These are phyloP conservation scores for Podospora appendiculata DNA, from an alignment of 495 filamentous ascomycete genomes.

Conservation along the genomic window DNA sequence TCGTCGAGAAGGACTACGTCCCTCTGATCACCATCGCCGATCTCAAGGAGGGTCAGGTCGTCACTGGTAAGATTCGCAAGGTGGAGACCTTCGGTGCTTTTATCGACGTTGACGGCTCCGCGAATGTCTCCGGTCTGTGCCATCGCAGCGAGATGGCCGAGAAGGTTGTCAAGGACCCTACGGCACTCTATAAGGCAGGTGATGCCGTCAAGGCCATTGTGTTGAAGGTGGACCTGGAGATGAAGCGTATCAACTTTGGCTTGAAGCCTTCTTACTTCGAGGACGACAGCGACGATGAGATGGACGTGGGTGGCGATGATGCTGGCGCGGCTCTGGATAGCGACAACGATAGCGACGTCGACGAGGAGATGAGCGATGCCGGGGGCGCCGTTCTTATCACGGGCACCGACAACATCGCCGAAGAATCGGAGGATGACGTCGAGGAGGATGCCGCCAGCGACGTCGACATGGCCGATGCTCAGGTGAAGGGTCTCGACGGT, in stretches of 20 bases:
- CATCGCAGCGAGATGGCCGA: constrained; percentile 88
- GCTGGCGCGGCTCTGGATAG: constrained; percentile 34
- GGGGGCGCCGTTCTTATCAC: constrained; percentile 47
- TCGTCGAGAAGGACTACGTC: constrained; percentile 71
- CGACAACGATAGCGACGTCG: constrained; percentile 35
- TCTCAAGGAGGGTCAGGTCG: constrained; percentile 65
- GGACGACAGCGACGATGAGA: constrained; percentile 45
- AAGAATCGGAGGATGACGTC: constrained; percentile 41
- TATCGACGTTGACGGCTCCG: constrained; percentile 75
- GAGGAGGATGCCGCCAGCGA: constrained; percentile 39
- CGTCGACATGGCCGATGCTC: constrained; percentile 40
- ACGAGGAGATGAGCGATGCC: constrained; percentile 43
- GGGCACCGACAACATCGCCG: constrained; percentile 32
- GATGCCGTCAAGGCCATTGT: constrained; percentile 88
- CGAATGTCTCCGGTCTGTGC: constrained; percentile 84
- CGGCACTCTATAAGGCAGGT: constrained; percentile 76
- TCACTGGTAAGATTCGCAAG: constrained; percentile 85
- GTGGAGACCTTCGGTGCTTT: constrained; percentile 94
- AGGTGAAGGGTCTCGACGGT: constrained; percentile 60
- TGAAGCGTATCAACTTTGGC: constrained; percentile 75
- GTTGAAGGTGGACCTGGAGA: constrained; percentile 63
- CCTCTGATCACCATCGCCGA: constrained; percentile 60
- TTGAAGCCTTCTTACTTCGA: constrained; percentile 89
- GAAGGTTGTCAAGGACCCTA: constrained; percentile 65
- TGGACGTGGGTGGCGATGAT: constrained; percentile 45